phyloP scores from a whole-genome alignment of 257 asterid species.

The Coffea eugenioides region DNA sequence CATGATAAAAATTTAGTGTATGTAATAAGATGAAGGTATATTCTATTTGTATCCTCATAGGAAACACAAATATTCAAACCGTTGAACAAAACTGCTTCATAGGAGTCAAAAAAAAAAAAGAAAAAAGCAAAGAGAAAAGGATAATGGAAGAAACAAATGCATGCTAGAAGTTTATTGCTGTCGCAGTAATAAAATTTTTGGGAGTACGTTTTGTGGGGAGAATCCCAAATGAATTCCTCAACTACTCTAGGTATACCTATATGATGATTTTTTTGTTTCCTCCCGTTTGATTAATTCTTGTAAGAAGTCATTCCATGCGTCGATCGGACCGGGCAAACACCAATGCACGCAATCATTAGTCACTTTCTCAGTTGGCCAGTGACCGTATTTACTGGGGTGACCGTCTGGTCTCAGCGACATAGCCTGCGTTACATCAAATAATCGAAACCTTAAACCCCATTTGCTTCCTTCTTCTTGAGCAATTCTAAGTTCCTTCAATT shows the following conservation, averaged over 20 bases:
- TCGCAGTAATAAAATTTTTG: too few relatives aligned
- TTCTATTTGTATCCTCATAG: too few relatives aligned
- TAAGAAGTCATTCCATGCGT: conserved; percentile 53
- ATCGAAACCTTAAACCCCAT: conserved; percentile 33
- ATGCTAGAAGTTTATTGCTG: too few relatives aligned
- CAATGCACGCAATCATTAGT: conserved; percentile 62
- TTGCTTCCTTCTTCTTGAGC: conserved; percentile 36
- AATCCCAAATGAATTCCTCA: not conserved
- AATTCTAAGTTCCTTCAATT: conserved; percentile 39
- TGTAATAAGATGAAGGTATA: too few relatives aligned
- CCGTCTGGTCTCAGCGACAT: conserved; percentile 62
- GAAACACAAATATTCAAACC: too few relatives aligned
- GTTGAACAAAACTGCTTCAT: too few relatives aligned
- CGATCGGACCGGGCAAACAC: conserved; percentile 72
- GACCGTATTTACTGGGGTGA: conserved; percentile 72
- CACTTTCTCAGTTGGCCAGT: conserved; percentile 35
- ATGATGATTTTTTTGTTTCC: conserved; percentile 4
- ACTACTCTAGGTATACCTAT: too few relatives aligned
- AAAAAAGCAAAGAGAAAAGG: too few relatives aligned
- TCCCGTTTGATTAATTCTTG: conserved; percentile 46
- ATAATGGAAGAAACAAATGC: too few relatives aligned
- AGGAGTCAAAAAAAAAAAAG: too few relatives aligned
- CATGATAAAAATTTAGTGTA: too few relatives aligned
- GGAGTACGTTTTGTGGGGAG: too few relatives aligned
- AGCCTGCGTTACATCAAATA: conserved; percentile 53